These are phyloP conservation scores for Aquilaria yunnanensis DNA, from an alignment of 345 rosid genomes.

Conservation along the genomic window DNA sequence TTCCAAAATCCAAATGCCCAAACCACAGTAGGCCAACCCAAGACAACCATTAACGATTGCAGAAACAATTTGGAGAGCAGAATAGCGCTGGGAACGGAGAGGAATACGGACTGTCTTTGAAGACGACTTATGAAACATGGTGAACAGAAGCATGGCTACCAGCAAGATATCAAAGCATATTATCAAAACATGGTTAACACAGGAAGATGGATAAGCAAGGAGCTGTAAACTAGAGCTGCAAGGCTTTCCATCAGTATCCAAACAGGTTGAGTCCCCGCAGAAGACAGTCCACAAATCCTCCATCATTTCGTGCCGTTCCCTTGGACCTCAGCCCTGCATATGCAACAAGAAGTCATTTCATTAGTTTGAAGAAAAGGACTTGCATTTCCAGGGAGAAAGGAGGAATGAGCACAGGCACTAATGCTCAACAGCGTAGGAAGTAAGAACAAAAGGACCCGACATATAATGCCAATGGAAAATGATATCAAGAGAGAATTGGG, in stretches of 20 bases:
- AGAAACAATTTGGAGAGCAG: slow-evolving; percentile 41
- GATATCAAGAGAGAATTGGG: no score
- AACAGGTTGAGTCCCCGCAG: slow-evolving; percentile 44
- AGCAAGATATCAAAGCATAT: slow-evolving; percentile 48
- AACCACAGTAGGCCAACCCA: slow-evolving; percentile 49
- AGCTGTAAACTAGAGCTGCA: slow-evolving; percentile 17
- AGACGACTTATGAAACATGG: slow-evolving; percentile 35
- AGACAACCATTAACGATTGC: slow-evolving; percentile 48
- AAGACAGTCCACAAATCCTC: slow-evolving; percentile 45
- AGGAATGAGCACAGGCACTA: no score
- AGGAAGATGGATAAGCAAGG: slow-evolving; percentile 33
- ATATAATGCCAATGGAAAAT: no score
- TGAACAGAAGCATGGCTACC: slow-evolving; percentile 36
- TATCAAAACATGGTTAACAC: slow-evolving; percentile 42
- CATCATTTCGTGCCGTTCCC: slow-evolving; percentile 18
- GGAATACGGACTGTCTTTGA: slow-evolving; percentile 19
- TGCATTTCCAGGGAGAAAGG: no score
- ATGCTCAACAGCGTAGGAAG: no score
- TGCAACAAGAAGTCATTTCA: not conserved
- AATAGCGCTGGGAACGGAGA: slow-evolving; percentile 18
- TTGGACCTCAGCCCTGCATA: slow-evolving; percentile 8
- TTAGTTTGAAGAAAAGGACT: no score
- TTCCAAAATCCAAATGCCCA: slow-evolving; percentile 53
- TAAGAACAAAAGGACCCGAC: no score
- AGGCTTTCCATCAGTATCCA: slow-evolving; percentile 13